Evolutionary conservation across 805 yeast genomes (phyloP), one percentile per base, ranked within the genome.

Genomic region (Sugiyamaella valdiviana): DNA sequence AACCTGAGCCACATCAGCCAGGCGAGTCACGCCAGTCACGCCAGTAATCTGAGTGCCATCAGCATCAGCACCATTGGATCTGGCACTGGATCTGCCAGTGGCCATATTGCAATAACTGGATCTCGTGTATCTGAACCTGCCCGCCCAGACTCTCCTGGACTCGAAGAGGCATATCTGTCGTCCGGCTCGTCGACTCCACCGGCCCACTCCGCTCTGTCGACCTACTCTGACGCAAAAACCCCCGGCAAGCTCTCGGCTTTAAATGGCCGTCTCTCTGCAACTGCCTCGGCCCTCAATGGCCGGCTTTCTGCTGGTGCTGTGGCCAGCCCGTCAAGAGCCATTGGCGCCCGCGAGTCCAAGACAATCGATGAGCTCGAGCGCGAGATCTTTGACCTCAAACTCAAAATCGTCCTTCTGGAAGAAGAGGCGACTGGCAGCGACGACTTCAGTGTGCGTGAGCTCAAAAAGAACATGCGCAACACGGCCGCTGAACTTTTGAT

Each of bases 321-420:
- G 32, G 7, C 9, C 10, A 26, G 32, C 7, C 32, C 32, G 32
- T 26, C 44, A 6, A 10, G 44, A 15, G 24, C 36, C 15, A 32
- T 41, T 6, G 36, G 44, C 10, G 44, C 26, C 2, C 44, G 26
- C 3, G 44, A 41, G n/a, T 14, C 44, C 36, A 29, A 32, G 6
- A 26, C 44, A n/a, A 44, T 51, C n/a, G 54, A 51, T 7, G 19
- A 14, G 17, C 45, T 51, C 32, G 29, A 41, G 20, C 44, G 36
- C n/a, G 49, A 51, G 36, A 44, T 39, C 29, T 48, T 51, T 21
- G 43, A 51, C 36, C 44, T 51, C 15, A 51, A 51, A 46, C 44
- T 51, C 24, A 41, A 42, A 21, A 42, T 51, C 19, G 44, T 48
- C 9, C 41, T 48, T 10, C 36, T 47, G 29, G 54, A 51, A 26